Conservation (phyloP, 768 basidiomycete genomes). For the Termitomyces sp. region DNA sequence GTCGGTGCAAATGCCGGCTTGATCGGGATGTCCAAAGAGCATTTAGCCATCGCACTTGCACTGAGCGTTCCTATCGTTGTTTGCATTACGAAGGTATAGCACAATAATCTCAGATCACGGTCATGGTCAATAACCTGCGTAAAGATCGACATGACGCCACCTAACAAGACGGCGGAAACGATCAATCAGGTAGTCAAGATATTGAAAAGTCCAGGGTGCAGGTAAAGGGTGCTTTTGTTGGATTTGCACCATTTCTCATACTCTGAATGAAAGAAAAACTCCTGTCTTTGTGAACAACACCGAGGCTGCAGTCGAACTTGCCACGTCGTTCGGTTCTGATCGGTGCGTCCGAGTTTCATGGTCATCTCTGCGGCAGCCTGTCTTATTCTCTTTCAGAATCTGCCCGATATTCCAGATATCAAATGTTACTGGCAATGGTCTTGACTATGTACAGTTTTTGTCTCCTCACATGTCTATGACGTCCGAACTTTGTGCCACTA, state of each 20-base stretch:
- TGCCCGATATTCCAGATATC: slow-evolving; percentile 92
- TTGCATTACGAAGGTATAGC: slow-evolving; percentile 84
- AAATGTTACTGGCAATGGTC: slow-evolving; percentile 92
- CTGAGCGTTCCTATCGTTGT: slow-evolving; percentile 91
- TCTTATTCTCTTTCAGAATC: slow-evolving; percentile 43
- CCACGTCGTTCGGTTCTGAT: slow-evolving; percentile 70
- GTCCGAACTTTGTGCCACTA: slow-evolving; percentile 20
- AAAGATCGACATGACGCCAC: slow-evolving; percentile 96
- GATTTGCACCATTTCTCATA: not conserved
- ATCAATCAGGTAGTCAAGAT: slow-evolving; percentile 92
- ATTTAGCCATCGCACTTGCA: slow-evolving; percentile 91
- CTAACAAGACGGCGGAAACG: slow-evolving; percentile 88
- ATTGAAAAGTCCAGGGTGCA: slow-evolving; percentile 87
- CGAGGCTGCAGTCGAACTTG: slow-evolving; percentile 79
- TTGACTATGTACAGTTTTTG: slow-evolving; percentile 57
- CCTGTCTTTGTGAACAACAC: slow-evolving; percentile 82
- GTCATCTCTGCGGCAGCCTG: not conserved
- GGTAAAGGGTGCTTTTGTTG: slow-evolving; percentile 40
- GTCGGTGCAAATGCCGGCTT: slow-evolving; percentile 93
- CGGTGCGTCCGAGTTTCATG: slow-evolving; percentile 38
- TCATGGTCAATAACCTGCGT: not conserved
- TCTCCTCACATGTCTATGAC: not conserved
- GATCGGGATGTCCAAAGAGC: slow-evolving; percentile 94
- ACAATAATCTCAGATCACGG: not conserved
- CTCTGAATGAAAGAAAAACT: slow-evolving; percentile 51